Conservation (phyloP, 345 rosid species). For the Hypericum androsaemum region DNA sequence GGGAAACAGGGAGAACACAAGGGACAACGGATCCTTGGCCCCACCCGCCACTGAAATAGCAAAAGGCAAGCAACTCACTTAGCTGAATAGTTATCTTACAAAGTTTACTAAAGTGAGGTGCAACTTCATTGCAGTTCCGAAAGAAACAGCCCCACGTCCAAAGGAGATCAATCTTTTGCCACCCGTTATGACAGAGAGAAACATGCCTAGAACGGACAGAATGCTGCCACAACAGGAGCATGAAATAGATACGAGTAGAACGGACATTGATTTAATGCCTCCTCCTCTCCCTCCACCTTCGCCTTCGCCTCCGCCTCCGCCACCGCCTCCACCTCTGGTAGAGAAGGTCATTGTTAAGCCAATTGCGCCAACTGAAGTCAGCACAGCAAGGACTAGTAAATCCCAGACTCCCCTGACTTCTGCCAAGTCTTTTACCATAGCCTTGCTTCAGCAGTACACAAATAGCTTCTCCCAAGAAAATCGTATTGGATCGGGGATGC, state of each 20-base stretch:
- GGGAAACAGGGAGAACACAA: constrained; percentile 53
- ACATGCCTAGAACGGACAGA: neutral
- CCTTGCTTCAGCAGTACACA: constrained; percentile 90
- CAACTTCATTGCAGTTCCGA: constrained; percentile 39
- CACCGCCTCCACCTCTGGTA: constrained; percentile 41
- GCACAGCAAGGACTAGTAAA: constrained; percentile 33
- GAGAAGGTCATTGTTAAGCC: constrained; percentile 54
- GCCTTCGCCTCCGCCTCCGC: constrained; percentile 38
- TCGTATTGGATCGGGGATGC: constrained; percentile 81
- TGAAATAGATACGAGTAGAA: constrained; percentile 46
- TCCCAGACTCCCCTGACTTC: constrained; percentile 30
- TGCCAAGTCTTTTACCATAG: constrained; percentile 74
- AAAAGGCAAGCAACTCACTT: constrained; percentile 42
- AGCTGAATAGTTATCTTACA: constrained; percentile 2
- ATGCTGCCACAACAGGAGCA: constrained; percentile 35
- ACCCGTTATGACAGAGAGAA: neutral
- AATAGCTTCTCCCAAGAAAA: constrained; percentile 94
- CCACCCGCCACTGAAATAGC: constrained; percentile 40
- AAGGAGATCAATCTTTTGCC: constrained; percentile 22
- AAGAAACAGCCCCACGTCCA: constrained; percentile 24
- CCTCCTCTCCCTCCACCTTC: constrained; percentile 41
- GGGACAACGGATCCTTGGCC: constrained; percentile 31
- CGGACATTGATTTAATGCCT: constrained; percentile 31
- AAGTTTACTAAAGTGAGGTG: neutral
- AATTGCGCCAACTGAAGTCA: constrained; percentile 37